These are phyloP conservation scores for Quercus gilva DNA, from an alignment of 306 rosid genomes.

Conservation along the genomic window DNA sequence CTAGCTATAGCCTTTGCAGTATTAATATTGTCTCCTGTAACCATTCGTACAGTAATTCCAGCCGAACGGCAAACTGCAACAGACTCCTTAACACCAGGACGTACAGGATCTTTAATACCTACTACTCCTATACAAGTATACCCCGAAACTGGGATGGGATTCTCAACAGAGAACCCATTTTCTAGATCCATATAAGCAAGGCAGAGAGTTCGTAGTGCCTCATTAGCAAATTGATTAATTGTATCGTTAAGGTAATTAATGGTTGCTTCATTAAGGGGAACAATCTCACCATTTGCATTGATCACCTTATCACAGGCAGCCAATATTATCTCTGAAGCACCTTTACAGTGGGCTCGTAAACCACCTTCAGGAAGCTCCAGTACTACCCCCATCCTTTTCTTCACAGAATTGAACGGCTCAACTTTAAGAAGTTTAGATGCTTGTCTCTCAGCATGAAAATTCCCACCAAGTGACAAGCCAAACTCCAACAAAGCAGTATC, in stretches of 20 bases:
- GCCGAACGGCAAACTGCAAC: conserved; percentile 90
- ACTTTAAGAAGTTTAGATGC: conserved; percentile 66
- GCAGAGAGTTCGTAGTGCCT: conserved; percentile 93
- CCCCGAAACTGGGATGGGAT: conserved; percentile 78
- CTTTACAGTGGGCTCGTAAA: conserved; percentile 85
- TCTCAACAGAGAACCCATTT: conserved; percentile 53
- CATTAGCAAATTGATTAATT: conserved; percentile 76
- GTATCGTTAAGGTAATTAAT: conserved; percentile 50
- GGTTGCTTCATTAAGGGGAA: conserved; percentile 73
- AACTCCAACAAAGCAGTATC: conserved; percentile 82
- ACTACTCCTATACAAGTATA: conserved; percentile 83
- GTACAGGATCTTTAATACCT: conserved; percentile 97
- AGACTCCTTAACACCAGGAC: conserved; percentile 96
- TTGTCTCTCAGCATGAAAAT: conserved; percentile 67
- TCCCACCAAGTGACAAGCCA: conserved; percentile 83
- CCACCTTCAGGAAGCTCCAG: conserved; percentile 74
- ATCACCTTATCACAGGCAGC: conserved; percentile 86
- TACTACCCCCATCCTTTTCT: conserved; percentile 87
- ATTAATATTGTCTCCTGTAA: conserved; percentile 90
- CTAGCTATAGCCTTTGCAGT: conserved; percentile 97
- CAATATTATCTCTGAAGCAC: conserved; percentile 89
- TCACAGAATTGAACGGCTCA: conserved; percentile 91
- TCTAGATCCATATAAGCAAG: conserved; percentile 82
- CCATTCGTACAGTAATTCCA: conserved; percentile 94
- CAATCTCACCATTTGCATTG: conserved; percentile 68